These are phyloP conservation scores for Haplosporangium sp. DNA, from an alignment of 371 early-diverging fungal species.

Conservation along the genomic window DNA sequence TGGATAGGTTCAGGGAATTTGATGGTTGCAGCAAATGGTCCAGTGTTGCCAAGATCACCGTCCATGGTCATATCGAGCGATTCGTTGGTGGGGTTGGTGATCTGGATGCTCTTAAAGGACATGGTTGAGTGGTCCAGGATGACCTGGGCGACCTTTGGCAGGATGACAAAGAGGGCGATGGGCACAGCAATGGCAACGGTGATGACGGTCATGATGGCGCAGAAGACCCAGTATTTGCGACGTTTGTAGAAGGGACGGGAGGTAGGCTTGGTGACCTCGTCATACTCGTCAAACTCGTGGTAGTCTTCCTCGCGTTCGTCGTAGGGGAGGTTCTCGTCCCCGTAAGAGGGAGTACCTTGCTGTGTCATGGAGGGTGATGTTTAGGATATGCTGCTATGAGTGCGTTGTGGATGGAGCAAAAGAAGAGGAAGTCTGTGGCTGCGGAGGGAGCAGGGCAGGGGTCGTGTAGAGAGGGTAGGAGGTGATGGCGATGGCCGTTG, in stretches of 20 bases:
- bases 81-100: slow-evolving; percentile 59
- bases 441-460: background rate
- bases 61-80: slow-evolving; percentile 62
- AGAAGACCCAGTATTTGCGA: slow-evolving; percentile 69
- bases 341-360: slow-evolving; percentile 20
- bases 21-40: slow-evolving; percentile 63
- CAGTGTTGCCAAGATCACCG: slow-evolving; percentile 60
- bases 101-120: slow-evolving; percentile 57
- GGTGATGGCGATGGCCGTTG: background rate
- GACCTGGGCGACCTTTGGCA: slow-evolving; percentile 68
- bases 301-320: slow-evolving; percentile 47
- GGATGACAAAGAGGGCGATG: slow-evolving; percentile 61
- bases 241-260: slow-evolving; percentile 57
- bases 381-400: slow-evolving; percentile 5
- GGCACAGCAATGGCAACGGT: slow-evolving; percentile 58
- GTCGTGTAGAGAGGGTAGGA: slow-evolving; percentile 1
- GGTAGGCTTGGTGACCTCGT: slow-evolving; percentile 25
- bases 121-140: slow-evolving; percentile 61
- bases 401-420: background rate
- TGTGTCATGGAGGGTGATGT: slow-evolving; percentile 4
- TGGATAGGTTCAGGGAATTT: slow-evolving; percentile 60
- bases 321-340: slow-evolving; percentile 31
- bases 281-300: slow-evolving; percentile 46
- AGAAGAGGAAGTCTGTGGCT: no score
- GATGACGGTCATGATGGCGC: slow-evolving; percentile 60